A percentile compares a stretch with the other conserved stretches of the same genome.
These are phyloP conservation scores for Kalmanozyma brasiliensis DNA, from an alignment of 1,284 basidiomycete genomes.

Conservation along the genomic window DNA sequence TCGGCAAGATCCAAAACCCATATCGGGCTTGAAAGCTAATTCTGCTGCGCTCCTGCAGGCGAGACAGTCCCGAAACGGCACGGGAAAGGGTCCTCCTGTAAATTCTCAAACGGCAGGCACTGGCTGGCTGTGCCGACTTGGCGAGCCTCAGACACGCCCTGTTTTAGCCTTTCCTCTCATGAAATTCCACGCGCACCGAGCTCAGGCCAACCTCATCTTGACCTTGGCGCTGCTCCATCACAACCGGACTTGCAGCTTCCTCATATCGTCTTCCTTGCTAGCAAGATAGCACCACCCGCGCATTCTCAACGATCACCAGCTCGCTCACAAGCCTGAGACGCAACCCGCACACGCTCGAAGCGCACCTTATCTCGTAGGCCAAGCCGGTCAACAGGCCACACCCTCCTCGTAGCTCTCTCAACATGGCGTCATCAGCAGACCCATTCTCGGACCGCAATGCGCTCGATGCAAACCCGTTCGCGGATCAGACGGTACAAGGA, in stretches of 20 bases:
- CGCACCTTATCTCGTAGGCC: too few relatives aligned
- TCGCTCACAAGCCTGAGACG: too few relatives aligned
- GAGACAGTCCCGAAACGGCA: too few relatives aligned
- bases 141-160: neutral
- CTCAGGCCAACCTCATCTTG: slow-evolving; percentile 2
- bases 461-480: slow-evolving; percentile 68
- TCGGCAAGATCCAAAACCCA: neutral
- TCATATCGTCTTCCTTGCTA: too few relatives aligned
- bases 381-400: neutral
- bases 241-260: neutral
- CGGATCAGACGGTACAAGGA: slow-evolving; percentile 67
- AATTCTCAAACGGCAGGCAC: too few relatives aligned
- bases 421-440: slow-evolving; percentile 39
- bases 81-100: slow-evolving; percentile 3
- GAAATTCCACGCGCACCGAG: slow-evolving; percentile 15
- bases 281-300: neutral
- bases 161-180: slow-evolving; percentile 1
- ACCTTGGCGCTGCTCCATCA: neutral
- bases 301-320: too few relatives aligned
- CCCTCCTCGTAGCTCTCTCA: neutral
- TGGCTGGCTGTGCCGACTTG: slow-evolving; percentile 2
- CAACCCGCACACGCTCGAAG: too few relatives aligned
- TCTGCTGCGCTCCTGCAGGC: too few relatives aligned
- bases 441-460: slow-evolving; percentile 61
- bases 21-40: slow-evolving; percentile 4